Evolutionary conservation across 305 asterid species (phyloP).

Genomic region (Euphrasia arctica): DNA sequence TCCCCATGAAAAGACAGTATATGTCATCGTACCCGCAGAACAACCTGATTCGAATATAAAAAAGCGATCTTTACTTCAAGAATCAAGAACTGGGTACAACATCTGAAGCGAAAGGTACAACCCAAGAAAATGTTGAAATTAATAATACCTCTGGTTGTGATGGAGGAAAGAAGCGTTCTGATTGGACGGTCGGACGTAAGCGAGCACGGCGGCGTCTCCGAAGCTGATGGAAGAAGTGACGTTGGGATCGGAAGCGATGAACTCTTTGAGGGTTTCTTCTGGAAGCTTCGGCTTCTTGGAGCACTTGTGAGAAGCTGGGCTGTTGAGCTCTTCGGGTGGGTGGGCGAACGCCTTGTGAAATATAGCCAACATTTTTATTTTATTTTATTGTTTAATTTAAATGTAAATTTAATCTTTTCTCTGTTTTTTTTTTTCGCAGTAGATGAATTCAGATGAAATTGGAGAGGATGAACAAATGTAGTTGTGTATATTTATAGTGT

Average conservation of each 20-base stretch:
- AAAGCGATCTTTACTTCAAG: not conserved
- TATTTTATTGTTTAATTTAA: not conserved
- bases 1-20: slow-evolving; percentile 74
- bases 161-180: slow-evolving; percentile 22
- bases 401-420: not conserved
- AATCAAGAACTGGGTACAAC: too few relatives aligned
- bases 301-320: slow-evolving; percentile 49
- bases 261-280: slow-evolving; percentile 47
- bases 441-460: not conserved
- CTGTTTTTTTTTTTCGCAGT: not conserved
- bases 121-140: not conserved
- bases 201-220: slow-evolving; percentile 69
- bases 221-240: slow-evolving; percentile 48
- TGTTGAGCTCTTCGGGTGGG: slow-evolving; percentile 79
- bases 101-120: not conserved
- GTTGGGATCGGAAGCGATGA: slow-evolving; percentile 42
- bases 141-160: slow-evolving; percentile 37
- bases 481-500: not conserved
- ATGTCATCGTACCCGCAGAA: slow-evolving; percentile 69
- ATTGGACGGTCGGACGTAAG: slow-evolving; percentile 42
- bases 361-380: slow-evolving; percentile 58
- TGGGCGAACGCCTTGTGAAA: slow-evolving; percentile 72
- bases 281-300: slow-evolving; percentile 49
- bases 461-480: not conserved
- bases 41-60: slow-evolving; percentile 33